A percentile compares a stretch with the other conserved stretches of the same genome.
Conservation (phyloP, 2,329 filamentous ascomycete genomes). For the Xylaria sp. region DNA sequence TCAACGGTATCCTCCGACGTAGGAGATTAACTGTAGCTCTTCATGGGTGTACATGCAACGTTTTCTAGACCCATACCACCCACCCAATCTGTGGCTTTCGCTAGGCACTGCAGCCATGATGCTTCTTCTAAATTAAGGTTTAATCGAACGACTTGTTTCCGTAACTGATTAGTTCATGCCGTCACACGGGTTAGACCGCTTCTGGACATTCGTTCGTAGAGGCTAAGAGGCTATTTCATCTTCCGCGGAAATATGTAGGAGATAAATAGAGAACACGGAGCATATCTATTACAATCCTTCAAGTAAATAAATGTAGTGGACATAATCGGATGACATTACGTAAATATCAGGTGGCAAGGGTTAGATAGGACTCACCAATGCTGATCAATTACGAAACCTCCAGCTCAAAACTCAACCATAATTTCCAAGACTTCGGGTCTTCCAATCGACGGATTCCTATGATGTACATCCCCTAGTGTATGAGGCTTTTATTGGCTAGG, state of each 20-base stretch:
- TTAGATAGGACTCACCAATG: not conserved
- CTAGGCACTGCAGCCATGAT: not conserved
- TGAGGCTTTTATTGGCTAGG: not conserved
- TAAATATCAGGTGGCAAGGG: not conserved
- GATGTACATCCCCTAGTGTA: not conserved
- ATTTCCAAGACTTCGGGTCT: not conserved
- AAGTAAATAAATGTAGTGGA: not conserved
- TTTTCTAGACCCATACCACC: not conserved
- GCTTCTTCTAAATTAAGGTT: not conserved
- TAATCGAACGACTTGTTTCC: not conserved
- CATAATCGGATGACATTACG: not conserved
- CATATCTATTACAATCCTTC: not conserved
- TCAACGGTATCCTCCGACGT: not conserved
- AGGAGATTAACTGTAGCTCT: not conserved
- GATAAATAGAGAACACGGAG: not conserved
- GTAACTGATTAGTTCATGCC: not conserved
- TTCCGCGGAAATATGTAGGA: not conserved
- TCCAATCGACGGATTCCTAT: not conserved
- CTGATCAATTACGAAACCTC: not conserved
- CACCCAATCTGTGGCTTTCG: not conserved
- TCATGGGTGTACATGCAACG: not conserved
- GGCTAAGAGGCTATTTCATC: not conserved
- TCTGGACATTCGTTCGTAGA: not conserved
- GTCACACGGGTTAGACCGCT: not conserved
- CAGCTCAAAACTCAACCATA: not conserved